phyloP scores from a whole-genome alignment of 768 basidiomycete species.

The Kwoniella dendrophila region DNA sequence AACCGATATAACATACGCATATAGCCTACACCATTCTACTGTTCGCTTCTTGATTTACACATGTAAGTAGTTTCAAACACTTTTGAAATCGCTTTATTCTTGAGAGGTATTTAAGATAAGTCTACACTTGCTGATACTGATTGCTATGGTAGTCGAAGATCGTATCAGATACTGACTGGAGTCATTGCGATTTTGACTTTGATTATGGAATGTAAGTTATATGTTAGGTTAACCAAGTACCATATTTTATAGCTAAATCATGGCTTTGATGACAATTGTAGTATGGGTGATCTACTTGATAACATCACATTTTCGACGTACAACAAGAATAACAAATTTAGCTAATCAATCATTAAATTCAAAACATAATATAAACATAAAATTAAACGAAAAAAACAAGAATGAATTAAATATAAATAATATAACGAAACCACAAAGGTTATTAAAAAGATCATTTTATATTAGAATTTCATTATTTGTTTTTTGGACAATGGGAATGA shows the following conservation, averaged over 20 bases:
- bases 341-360: neutral
- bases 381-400: too few relatives aligned
- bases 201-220: constrained; percentile 24
- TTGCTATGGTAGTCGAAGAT: neutral
- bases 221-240: too few relatives aligned
- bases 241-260: too few relatives aligned
- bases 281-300: constrained; percentile 19
- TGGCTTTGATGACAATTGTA: neutral
- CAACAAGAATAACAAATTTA: neutral
- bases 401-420: too few relatives aligned
- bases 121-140: neutral
- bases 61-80: constrained; percentile 6
- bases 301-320: constrained; percentile 9
- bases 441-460: constrained; percentile 13
- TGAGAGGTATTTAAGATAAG: neutral
- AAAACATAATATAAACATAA: neutral
- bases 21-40: constrained; percentile 23
- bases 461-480: constrained; percentile 16
- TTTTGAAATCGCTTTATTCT: neutral
- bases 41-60: constrained; percentile 11
- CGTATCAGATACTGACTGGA: constrained; percentile 16
- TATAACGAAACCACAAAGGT: neutral
- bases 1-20: neutral
- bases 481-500: constrained; percentile 20
- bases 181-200: constrained; percentile 13